A percentile compares a stretch with the other conserved stretches of the same genome.
Evolutionary conservation across 345 rosid species (phyloP).

Genomic region (Kandelia obovata): DNA sequence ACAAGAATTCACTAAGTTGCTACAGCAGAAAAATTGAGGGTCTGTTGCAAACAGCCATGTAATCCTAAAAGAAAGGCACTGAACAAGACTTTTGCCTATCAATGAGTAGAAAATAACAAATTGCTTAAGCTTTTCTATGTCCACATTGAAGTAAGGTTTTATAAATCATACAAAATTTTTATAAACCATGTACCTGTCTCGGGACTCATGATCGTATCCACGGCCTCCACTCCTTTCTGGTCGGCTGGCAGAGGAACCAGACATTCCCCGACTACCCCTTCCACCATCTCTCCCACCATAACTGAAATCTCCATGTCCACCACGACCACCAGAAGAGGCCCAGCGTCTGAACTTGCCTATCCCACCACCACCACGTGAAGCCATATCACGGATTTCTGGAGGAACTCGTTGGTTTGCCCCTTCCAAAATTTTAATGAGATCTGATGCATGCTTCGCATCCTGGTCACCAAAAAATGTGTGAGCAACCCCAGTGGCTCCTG

Average conservation of each 20-base stretch:
- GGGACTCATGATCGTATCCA: slow-evolving; percentile 44
- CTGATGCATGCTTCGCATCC: slow-evolving; percentile 85
- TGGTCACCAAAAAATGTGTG: slow-evolving; percentile 84
- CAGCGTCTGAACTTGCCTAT: slow-evolving; percentile 70
- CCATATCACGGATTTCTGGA: slow-evolving; percentile 78
- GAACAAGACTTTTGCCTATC: neutral
- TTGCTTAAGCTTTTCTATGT: no score
- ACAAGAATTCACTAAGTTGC: neutral
- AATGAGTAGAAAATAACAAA: no score
- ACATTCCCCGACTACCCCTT: slow-evolving; percentile 45
- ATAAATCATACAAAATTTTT: neutral
- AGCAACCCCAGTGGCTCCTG: slow-evolving; percentile 95
- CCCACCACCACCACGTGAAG: slow-evolving; percentile 83
- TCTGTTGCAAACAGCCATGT: neutral
- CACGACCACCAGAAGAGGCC: slow-evolving; percentile 66
- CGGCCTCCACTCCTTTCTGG: slow-evolving; percentile 45
- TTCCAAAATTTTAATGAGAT: slow-evolving; percentile 80
- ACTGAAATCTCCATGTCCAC: slow-evolving; percentile 51
- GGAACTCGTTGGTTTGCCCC: slow-evolving; percentile 92
- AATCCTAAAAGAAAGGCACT: neutral
- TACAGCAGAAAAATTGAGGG: neutral
- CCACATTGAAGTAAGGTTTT: neutral
- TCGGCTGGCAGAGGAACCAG: slow-evolving; percentile 23
- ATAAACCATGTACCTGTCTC: slow-evolving; percentile 53
- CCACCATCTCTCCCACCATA: slow-evolving; percentile 59